Evolutionary conservation across 805 yeast species (phyloP).

Genomic region (Ogataea parapolymorpha): DNA sequence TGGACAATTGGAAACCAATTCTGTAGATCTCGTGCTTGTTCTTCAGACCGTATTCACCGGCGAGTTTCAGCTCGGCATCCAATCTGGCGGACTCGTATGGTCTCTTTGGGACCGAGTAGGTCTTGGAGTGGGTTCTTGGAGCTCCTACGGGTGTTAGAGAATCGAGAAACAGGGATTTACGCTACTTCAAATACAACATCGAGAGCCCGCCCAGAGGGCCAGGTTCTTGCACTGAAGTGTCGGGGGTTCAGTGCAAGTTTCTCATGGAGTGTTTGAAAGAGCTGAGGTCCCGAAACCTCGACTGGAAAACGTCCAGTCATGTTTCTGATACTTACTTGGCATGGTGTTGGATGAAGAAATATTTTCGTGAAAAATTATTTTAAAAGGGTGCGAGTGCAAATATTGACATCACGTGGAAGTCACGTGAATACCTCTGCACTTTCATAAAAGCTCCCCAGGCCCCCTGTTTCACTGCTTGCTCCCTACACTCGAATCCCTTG

Average conservation of each 20-base stretch:
- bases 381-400: conserved; percentile 3
- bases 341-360: conserved; percentile 19
- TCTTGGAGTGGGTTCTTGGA: conserved; percentile 99
- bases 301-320: conserved; percentile 8
- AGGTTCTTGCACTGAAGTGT: conserved; percentile 66
- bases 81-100: conserved; percentile 99
- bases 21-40: conserved; percentile 99
- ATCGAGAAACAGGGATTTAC: conserved; percentile 8
- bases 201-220: conserved; percentile 6
- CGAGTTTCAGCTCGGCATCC: conserved; percentile 98
- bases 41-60: conserved; percentile 99
- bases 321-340: conserved; percentile 29
- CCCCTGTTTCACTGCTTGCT: neutral
- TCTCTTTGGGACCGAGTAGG: conserved; percentile 99
- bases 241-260: conserved; percentile 71
- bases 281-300: conserved; percentile 27
- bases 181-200: conserved; percentile 13
- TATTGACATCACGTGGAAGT: conserved; percentile 3
- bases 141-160: conserved; percentile 59
- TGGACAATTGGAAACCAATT: conserved; percentile 98
- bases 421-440: conserved; percentile 6
- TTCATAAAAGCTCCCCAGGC: too few species aligned
- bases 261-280: conserved; percentile 11
- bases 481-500: neutral
- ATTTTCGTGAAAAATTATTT: conserved; percentile 9